These are phyloP conservation scores for Candolleomyces efflorescens DNA, from an alignment of 768 basidiomycete genomes.

Conservation along the genomic window DNA sequence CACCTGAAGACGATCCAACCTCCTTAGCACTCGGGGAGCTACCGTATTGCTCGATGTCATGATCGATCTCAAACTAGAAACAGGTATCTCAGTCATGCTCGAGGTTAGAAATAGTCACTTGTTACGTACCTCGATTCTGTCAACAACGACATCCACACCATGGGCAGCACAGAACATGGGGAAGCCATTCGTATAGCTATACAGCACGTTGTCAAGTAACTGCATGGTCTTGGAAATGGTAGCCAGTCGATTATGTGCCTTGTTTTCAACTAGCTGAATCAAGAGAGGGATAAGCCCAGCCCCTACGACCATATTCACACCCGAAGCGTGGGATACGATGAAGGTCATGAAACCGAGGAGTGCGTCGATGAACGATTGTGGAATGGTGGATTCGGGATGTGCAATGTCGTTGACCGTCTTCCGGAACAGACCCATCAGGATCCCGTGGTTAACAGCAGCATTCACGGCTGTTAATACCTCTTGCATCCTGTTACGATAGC, in stretches of 20 bases:
- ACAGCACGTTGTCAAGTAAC: conserved; percentile 87
- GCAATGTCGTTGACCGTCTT: conserved; percentile 74
- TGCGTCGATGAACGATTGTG: conserved; percentile 79
- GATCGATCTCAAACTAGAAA: conserved; percentile 60
- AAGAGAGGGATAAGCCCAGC: conserved; percentile 89
- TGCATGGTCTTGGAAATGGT: conserved; percentile 90
- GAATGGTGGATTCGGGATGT: conserved; percentile 58
- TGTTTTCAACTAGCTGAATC: conserved; percentile 85
- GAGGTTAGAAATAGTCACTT: not conserved
- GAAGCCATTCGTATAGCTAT: conserved; percentile 85
- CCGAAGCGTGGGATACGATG: conserved; percentile 78
- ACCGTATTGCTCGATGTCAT: conserved; percentile 56
- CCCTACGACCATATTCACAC: conserved; percentile 91
- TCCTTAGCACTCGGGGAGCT: conserved; percentile 18
- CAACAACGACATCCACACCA: conserved; percentile 82
- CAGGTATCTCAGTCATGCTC: conserved; percentile 4
- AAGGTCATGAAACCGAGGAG: conserved; percentile 83
- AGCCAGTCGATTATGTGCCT: conserved; percentile 58
- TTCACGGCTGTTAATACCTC: conserved; percentile 91
- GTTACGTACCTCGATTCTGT: conserved; percentile 73
- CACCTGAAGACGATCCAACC: conserved; percentile 16
- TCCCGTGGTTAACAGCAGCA: conserved; percentile 94
- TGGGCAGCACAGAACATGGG: conserved; percentile 79
- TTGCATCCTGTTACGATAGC: conserved; percentile 77
- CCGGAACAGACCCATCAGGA: conserved; percentile 84